Evolutionary conservation across 306 rosid genomes (phyloP), one percentile per base, ranked within the genome.

Genomic region (Albizia julibrissin): DNA sequence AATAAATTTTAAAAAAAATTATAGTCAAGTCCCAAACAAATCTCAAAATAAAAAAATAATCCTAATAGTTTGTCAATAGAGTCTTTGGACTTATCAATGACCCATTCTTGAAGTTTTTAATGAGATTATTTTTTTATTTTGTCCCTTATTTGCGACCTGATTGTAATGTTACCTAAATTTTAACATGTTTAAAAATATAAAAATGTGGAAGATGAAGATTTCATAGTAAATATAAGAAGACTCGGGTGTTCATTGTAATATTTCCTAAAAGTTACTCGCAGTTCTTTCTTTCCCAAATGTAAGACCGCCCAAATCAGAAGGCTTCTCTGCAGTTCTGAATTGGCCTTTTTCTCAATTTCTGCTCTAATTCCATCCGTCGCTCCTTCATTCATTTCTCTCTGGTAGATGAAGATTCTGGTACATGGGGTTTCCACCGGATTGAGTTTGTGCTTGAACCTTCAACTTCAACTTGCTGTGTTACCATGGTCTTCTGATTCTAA

Each of bases 401-500:
- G 49, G 74, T 40, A 40, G 31, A 39, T 39, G 74, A 69, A 69
- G 52, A 40, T 69, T 69, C 74, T 69, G 31, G 52, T 40, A 40
- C 31, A 46, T 40, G 27, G 4, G 49, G 49, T 69, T 24, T 59
- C 66, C 15, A 59, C 66, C 6, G 66, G 27, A 11, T 59, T 59
- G 66, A 24, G 33, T 10, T 26, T 26, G 8, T 24, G 31, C 68
- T 4, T 56, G 27, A 56, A 56, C 26, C 64, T 56, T 56, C 64
- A 56, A 8, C 54, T 70, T 70, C 75, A n/a, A 40, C 74, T n/a
- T 6, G 31, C 54, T 12, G 3, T 69, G 33, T 27, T 42, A 22
- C 54, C 21, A 69, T 39, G 74, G 21, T 42, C 33, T 24, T 43
- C 56, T 71, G 75, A 71, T 71, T 71, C 27, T n/a, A 71, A 71